These are phyloP conservation scores for Moringa oleifera DNA, from an alignment of 345 rosid species.

Conservation along the genomic window DNA sequence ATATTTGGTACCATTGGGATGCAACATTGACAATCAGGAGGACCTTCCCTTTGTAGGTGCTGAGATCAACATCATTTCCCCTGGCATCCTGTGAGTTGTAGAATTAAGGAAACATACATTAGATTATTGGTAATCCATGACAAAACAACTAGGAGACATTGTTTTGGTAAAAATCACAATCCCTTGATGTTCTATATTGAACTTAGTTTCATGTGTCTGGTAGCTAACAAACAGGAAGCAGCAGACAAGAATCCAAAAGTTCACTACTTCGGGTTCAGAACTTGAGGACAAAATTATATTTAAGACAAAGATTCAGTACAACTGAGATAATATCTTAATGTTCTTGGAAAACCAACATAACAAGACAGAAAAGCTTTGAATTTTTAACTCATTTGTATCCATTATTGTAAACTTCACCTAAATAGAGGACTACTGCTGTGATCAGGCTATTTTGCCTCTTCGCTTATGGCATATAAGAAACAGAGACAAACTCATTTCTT, in stretches of 20 bases:
- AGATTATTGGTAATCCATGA: background rate
- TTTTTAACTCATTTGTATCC: no score
- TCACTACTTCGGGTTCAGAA: background rate
- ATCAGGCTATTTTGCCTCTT: no score
- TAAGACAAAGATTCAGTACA: background rate
- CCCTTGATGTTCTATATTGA: background rate
- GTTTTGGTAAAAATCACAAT: background rate
- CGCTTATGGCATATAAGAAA: background rate
- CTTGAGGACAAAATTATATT: background rate
- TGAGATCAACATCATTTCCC: constrained; percentile 69
- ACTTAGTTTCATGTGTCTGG: background rate
- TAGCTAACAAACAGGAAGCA: background rate
- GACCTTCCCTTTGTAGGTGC: constrained; percentile 80
- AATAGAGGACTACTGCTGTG: no score
- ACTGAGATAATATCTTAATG: background rate
- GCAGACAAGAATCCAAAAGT: constrained; percentile 5
- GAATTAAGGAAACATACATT: constrained; percentile 1
- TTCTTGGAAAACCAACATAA: no score
- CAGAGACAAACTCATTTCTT: background rate
- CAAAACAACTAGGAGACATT: background rate
- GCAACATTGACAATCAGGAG: constrained; percentile 95
- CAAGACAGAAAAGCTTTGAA: no score
- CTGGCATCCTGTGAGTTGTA: constrained; percentile 65
- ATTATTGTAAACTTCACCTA: no score
- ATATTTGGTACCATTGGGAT: constrained; percentile 62